These are phyloP conservation scores for Gossypium sturtianum DNA, from an alignment of 345 rosid species.

Conservation along the genomic window DNA sequence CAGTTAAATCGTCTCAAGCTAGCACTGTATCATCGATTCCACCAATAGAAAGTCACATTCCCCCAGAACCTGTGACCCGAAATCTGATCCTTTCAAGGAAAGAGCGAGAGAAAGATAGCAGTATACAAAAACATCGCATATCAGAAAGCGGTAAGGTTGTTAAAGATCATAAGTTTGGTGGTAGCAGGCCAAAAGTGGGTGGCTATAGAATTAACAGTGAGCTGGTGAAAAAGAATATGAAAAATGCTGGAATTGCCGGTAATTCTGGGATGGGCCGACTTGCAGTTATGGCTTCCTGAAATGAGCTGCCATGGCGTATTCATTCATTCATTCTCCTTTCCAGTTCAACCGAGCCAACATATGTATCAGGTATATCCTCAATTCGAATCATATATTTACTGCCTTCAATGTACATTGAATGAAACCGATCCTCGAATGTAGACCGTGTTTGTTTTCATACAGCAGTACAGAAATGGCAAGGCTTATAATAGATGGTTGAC, in stretches of 20 bases:
- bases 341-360: not conserved
- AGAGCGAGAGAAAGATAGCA: constrained; percentile 24
- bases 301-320: not conserved
- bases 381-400: not conserved
- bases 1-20: constrained; percentile 19
- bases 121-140: constrained; percentile 18
- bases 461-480: not conserved
- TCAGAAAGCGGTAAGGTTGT: constrained; percentile 12
- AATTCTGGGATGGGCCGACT: constrained; percentile 26
- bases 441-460: not conserved
- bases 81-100: constrained; percentile 17
- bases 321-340: not conserved
- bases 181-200: constrained; percentile 21
- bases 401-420: not conserved
- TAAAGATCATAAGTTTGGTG: constrained; percentile 23
- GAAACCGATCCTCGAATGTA: not conserved
- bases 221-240: constrained; percentile 31
- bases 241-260: constrained; percentile 27
- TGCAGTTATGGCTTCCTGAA: constrained; percentile 45
- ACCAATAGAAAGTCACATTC: constrained; percentile 7
- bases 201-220: constrained; percentile 24
- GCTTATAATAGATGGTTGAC: not conserved
- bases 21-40: constrained; percentile 8
- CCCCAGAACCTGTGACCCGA: constrained; percentile 12
- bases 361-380: too few species aligned